Evolutionary conservation across 768 basidiomycete genomes (phyloP).

Genomic region (Tricholoma sp.): DNA sequence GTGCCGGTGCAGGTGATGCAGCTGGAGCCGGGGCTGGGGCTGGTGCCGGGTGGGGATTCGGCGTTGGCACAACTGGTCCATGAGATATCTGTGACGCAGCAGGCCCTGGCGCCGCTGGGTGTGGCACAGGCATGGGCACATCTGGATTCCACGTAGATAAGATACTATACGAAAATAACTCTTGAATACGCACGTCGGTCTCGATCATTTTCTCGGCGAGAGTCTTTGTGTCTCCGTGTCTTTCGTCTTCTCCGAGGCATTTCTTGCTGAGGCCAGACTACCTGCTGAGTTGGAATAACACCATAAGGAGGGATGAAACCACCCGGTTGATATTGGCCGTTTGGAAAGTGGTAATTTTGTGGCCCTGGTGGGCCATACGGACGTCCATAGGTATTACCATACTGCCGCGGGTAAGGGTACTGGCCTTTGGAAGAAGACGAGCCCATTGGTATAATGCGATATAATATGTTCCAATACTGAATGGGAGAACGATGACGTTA

Average conservation of each 20-base stretch:
- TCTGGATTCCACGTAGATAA: neutral
- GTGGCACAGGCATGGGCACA: neutral
- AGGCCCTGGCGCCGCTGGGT: neutral
- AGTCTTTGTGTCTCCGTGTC: neutral
- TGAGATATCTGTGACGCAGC: neutral
- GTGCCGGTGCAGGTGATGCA: neutral
- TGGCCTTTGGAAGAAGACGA: neutral
- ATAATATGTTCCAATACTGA: neutral
- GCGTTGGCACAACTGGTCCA: neutral
- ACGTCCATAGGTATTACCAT: neutral
- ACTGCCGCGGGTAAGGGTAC: neutral
- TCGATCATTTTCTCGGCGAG: neutral
- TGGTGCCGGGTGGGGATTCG: neutral
- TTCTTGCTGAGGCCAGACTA: neutral
- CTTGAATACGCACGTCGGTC: neutral
- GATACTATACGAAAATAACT: neutral
- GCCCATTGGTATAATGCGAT: neutral
- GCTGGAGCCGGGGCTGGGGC: neutral
- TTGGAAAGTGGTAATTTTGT: neutral
- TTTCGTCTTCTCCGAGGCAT: neutral
- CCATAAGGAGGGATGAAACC: conserved; percentile 1
- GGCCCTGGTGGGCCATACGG: neutral
- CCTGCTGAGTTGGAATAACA: neutral
- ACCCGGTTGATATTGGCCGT: conserved; percentile 4
- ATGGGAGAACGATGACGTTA: neutral